phyloP scores from a whole-genome alignment of 169 alveolate species.

The Eimeria praecox region DNA sequence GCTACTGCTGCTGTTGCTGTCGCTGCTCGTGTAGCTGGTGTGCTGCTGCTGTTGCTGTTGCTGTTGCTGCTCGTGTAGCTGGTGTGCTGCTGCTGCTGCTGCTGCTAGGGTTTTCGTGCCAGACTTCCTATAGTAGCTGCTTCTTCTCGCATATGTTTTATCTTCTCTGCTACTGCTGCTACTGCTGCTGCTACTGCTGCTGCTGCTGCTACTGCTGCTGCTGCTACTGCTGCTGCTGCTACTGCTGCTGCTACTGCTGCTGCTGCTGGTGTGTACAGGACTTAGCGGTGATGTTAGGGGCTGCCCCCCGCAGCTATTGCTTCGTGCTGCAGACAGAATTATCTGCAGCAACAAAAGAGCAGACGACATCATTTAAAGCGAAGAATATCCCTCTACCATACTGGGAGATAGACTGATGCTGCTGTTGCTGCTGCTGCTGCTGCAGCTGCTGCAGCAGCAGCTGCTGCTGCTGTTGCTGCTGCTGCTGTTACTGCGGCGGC shows the following conservation, averaged over 20 bases:
- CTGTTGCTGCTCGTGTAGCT: background rate
- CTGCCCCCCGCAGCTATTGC: constrained; percentile 40
- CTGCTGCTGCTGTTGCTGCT: background rate
- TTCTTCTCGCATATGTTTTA: background rate
- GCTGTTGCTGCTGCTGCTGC: background rate
- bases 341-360: constrained; percentile 36
- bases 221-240: background rate
- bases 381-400: constrained; percentile 33
- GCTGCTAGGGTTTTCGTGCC: background rate
- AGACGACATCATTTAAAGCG: constrained; percentile 38
- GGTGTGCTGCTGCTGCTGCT: background rate
- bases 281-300: constrained; percentile 51
- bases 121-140: background rate
- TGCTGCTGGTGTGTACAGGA: constrained; percentile 33
- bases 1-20: constrained; percentile 1
- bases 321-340: constrained; percentile 42
- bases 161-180: background rate
- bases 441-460: constrained; percentile 16
- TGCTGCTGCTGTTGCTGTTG: background rate
- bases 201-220: background rate
- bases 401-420: constrained; percentile 35
- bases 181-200: constrained; percentile 2
- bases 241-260: background rate
- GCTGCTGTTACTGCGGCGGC: constrained; percentile 34
- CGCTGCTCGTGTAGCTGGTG: background rate